Evolutionary conservation across 192 early-diverging fungal species (phyloP), one percentile per base, ranked within the genome.

Genomic region (Coemansia brasiliensis): DNA sequence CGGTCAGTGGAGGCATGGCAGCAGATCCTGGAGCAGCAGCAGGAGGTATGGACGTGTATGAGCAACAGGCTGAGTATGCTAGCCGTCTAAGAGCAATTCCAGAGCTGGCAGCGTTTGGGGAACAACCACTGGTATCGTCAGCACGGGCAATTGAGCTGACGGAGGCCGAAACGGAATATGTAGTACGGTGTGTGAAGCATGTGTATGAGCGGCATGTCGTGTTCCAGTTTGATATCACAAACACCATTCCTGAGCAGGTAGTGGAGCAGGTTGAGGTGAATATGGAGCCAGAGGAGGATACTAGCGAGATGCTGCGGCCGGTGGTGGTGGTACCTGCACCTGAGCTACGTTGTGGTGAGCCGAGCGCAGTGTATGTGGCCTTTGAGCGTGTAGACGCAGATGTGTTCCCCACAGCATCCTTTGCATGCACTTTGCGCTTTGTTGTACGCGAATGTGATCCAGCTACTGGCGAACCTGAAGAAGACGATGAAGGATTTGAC

Each of bases 391-490:
- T 80, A 3, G 74, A 85, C 49, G 43, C 56, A 4, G 72, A 59
- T 3, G 54, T 57, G 1, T 65, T 72, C 65, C 67, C 54, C 6
- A 62, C 63, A 2, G 57, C 53, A 42, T 79, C 89, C 25, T 99
- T 98, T 74, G 82, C 87, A 3, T 92, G 90, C 79, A 90, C 88
- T 6, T 80, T 99, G 39, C 88, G 88, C 52, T 98, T 94, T 64
- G 68, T 92, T 18, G 85, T 95, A 38, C 96, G 94, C 76, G 97
- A 99, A 62, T 96, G 92, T 72, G 97, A 99, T 65, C 94, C 95
- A 13, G 79, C 83, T 1, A 96, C 94, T 7, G 92, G 93, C 32
- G 92, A 94, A 67, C 86, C 92, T 5, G 66, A 70, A 39, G 92
- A 94, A 59, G 76, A 75, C 24, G 91, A 90, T 57, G 89, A 95